phyloP scores from a whole-genome alignment of 805 yeast species.

The Suhomyces canberraensis region DNA sequence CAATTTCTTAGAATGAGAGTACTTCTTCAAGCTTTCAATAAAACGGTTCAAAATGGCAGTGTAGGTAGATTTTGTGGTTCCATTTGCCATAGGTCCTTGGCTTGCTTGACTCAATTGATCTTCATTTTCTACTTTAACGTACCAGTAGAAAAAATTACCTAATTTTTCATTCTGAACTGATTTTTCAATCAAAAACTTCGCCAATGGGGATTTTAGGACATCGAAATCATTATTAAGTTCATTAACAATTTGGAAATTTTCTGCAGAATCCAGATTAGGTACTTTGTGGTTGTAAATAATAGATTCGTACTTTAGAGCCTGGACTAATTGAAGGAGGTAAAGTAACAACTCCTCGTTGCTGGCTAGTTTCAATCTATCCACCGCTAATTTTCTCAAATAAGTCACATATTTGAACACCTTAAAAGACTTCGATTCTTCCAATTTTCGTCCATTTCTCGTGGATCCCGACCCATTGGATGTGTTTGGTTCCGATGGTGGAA shows the following conservation, averaged over 20 bases:
- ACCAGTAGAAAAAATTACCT: slow-evolving; percentile 90
- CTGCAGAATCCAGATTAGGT: slow-evolving; percentile 7
- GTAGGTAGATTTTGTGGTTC: slow-evolving; percentile 19
- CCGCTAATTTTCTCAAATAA: slow-evolving; percentile 82
- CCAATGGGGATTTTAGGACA: slow-evolving; percentile 54
- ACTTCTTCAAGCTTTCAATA: slow-evolving; percentile 33
- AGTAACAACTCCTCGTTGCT: slow-evolving; percentile 75
- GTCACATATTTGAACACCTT: slow-evolving; percentile 41
- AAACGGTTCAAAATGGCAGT: slow-evolving; percentile 37
- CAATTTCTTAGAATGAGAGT: slow-evolving; percentile 24
- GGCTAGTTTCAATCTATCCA: slow-evolving; percentile 74
- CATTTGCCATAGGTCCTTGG: slow-evolving; percentile 5
- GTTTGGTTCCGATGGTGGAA: slow-evolving; percentile 5
- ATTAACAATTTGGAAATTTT: slow-evolving; percentile 16
- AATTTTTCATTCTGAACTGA: slow-evolving; percentile 62
- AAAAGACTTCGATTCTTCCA: slow-evolving; percentile 28
- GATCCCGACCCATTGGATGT: slow-evolving; percentile 7
- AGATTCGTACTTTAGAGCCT: slow-evolving; percentile 80
- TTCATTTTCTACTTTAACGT: slow-evolving; percentile 80
- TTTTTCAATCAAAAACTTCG: slow-evolving; percentile 70
- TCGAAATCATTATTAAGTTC: slow-evolving; percentile 16
- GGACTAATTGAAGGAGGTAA: slow-evolving; percentile 85
- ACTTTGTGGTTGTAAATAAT: slow-evolving; percentile 18
- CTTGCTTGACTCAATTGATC: slow-evolving; percentile 41
- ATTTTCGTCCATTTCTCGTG: slow-evolving; percentile 4